Evolutionary conservation across 2,329 filamentous ascomycete species (phyloP).

Genomic region (Colletotrichum siamense): DNA sequence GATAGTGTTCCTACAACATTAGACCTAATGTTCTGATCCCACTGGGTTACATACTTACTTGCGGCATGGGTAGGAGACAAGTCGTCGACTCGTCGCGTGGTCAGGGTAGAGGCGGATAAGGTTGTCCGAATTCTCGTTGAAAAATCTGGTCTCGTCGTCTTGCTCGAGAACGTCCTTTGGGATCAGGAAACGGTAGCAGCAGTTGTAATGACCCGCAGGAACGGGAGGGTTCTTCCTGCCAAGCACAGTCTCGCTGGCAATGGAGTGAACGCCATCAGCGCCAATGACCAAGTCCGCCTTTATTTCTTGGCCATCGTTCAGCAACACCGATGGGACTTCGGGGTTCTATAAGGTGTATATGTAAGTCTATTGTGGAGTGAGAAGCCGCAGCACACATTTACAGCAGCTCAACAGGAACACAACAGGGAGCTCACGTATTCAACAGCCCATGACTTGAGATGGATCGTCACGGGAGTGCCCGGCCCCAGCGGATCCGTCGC

Average conservation of each 20-base stretch:
- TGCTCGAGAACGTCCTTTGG: slow-evolving; percentile 30
- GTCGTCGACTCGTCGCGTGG: slow-evolving; percentile 23
- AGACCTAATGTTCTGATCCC: not conserved
- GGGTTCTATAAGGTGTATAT: slow-evolving; percentile 24
- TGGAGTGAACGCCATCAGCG: slow-evolving; percentile 49
- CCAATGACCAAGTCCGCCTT: slow-evolving; percentile 45
- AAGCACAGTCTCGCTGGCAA: slow-evolving; percentile 31
- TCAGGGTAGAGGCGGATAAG: slow-evolving; percentile 4
- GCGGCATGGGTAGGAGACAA: slow-evolving; percentile 39
- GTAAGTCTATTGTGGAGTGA: not conserved
- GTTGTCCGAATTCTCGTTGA: slow-evolving; percentile 30
- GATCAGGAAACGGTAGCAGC: slow-evolving; percentile 42
- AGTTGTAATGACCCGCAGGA: slow-evolving; percentile 32
- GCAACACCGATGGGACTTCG: slow-evolving; percentile 28
- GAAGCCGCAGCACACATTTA: not conserved
- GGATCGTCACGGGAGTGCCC: slow-evolving; percentile 29
- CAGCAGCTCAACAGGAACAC: too few relatives aligned
- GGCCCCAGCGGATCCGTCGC: slow-evolving; percentile 32
- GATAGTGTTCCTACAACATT: slow-evolving; percentile 30
- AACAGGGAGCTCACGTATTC: slow-evolving; percentile 27
- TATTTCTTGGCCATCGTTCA: slow-evolving; percentile 32
- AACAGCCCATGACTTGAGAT: slow-evolving; percentile 28
- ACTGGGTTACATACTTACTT: slow-evolving; percentile 23
- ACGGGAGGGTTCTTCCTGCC: slow-evolving; percentile 30
- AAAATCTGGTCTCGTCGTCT: slow-evolving; percentile 35